Conservation (phyloP, 1,284 basidiomycete species). For the Tilletia indica region DNA sequence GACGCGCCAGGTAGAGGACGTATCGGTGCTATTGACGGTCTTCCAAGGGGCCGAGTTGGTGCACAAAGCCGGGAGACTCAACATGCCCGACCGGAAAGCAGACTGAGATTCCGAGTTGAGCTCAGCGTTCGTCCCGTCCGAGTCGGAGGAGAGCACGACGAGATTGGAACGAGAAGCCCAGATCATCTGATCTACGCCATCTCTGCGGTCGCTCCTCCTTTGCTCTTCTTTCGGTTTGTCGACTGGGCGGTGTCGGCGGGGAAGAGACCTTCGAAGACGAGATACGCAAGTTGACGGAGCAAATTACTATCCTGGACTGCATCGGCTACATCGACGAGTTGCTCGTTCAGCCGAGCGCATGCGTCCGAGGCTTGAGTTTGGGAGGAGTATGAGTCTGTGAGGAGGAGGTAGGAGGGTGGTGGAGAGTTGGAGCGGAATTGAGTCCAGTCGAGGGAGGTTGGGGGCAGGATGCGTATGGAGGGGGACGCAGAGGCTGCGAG, state of each 20-base stretch:
- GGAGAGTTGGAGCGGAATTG: background rate
- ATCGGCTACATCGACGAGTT: background rate
- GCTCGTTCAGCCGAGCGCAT: background rate
- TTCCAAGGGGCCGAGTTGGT: constrained; percentile 13
- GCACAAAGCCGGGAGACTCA: background rate
- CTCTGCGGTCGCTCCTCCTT: background rate
- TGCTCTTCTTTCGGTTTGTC: background rate
- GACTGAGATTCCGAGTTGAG: background rate
- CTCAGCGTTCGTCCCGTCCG: background rate
- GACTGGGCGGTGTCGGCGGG: background rate
- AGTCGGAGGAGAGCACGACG: background rate
- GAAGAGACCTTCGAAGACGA: background rate
- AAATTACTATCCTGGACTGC: background rate
- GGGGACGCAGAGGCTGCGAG: background rate
- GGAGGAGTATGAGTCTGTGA: background rate
- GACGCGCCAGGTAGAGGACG: background rate
- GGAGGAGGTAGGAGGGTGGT: background rate
- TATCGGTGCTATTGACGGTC: constrained; percentile 5
- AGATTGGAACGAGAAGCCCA: background rate
- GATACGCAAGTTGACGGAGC: background rate
- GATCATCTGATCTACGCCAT: background rate
- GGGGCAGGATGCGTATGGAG: background rate
- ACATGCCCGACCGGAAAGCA: background rate
- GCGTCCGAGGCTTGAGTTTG: background rate
- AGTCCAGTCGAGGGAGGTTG: constrained; percentile 4